phyloP scores from a whole-genome alignment of 2,329 filamentous ascomycete genomes.

The Karstenula rhodostoma region DNA sequence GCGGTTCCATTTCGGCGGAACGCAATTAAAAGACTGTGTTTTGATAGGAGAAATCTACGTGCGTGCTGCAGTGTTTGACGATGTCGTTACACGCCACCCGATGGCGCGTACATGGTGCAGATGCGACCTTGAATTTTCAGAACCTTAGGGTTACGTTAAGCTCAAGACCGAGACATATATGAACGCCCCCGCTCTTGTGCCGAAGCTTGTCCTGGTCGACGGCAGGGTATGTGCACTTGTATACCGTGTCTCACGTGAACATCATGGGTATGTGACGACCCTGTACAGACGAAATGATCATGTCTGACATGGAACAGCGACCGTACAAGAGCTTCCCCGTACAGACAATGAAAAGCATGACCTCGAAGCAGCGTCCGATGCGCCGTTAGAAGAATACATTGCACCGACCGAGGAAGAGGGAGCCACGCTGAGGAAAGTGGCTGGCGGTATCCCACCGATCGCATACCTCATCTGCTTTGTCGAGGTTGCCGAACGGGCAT shows the following conservation, averaged over 20 bases:
- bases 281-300: background rate
- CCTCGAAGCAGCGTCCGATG: background rate
- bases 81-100: background rate
- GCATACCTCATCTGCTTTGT: conserved; percentile 67
- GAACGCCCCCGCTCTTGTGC: background rate
- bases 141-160: background rate
- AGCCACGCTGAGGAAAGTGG: conserved; percentile 56
- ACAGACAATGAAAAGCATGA: background rate
- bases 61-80: background rate
- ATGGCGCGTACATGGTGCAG: background rate
- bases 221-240: background rate
- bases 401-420: conserved; percentile 58
- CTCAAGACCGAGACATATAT: background rate
- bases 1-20: background rate
- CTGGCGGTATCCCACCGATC: conserved; percentile 60
- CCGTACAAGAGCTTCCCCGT: background rate
- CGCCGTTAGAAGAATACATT: conserved; percentile 11
- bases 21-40: background rate
- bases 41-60: background rate
- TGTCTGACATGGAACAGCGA: background rate
- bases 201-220: background rate
- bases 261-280: background rate
- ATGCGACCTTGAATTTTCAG: background rate
- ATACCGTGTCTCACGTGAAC: background rate
- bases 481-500: conserved; percentile 68